Evolutionary conservation across 805 yeast species (phyloP).

Genomic region (Candida fluviatilis): DNA sequence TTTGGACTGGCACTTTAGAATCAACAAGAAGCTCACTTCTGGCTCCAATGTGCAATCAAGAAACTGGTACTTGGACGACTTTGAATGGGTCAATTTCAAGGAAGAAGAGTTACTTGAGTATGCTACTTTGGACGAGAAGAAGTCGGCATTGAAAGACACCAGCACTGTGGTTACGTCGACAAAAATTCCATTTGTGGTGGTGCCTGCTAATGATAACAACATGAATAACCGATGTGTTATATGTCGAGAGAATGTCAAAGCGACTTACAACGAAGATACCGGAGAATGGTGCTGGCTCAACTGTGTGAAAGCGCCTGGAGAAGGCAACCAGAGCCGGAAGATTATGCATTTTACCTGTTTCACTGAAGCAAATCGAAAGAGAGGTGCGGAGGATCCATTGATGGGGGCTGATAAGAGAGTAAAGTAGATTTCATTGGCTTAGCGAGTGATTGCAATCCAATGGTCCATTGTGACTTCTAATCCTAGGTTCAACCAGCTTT

Average conservation of each 20-base stretch:
- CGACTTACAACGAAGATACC: constrained; percentile 39
- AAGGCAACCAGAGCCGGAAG: constrained; percentile 27
- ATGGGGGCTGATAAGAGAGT: constrained; percentile 20
- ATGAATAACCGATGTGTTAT: constrained; percentile 43
- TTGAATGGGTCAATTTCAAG: constrained; percentile 68
- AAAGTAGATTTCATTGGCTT: constrained; percentile 1
- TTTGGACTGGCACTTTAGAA: constrained; percentile 94
- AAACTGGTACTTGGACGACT: constrained; percentile 74
- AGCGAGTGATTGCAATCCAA: too few species aligned
- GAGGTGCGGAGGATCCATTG: constrained; percentile 24
- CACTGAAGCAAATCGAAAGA: constrained; percentile 34
- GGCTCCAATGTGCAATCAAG: constrained; percentile 57
- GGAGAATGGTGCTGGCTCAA: constrained; percentile 46
- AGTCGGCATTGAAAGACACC: neutral
- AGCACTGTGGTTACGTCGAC: neutral
- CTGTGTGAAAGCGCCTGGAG: constrained; percentile 37
- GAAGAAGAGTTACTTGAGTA: constrained; percentile 53
- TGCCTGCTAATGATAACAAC: constrained; percentile 60
- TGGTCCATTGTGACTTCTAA: too few species aligned
- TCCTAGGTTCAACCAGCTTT: too few species aligned
- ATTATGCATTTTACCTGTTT: constrained; percentile 38
- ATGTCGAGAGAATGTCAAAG: constrained; percentile 40
- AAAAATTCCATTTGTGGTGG: constrained; percentile 45
- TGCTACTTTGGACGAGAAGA: constrained; percentile 13
- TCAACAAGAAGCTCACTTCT: constrained; percentile 62